Conservation (phyloP, 257 asterid genomes). For the Solanum pinnatisectum region DNA sequence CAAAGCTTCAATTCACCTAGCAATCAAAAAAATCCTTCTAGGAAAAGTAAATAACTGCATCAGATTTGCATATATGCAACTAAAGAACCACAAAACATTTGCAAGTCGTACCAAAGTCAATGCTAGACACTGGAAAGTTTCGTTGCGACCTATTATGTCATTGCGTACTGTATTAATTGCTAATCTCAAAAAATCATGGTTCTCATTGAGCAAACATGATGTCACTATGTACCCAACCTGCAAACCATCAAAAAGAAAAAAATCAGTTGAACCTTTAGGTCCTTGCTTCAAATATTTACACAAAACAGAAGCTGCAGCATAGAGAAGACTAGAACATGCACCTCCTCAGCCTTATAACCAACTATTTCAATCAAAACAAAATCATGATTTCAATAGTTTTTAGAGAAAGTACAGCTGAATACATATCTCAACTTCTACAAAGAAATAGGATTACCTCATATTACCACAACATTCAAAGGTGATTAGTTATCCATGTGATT, state of each 20-base stretch:
- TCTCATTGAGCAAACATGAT: conserved; percentile 90
- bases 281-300: neutral
- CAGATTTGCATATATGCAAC: neutral
- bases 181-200: conserved; percentile 91
- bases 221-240: conserved; percentile 99
- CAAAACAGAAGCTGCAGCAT: neutral
- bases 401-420: neutral
- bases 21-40: neutral
- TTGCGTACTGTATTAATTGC: conserved; percentile 97
- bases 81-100: neutral
- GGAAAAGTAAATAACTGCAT: neutral
- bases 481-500: neutral
- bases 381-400: neutral
- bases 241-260: conserved; percentile 10
- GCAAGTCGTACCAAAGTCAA: conserved; percentile 68
- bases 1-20: neutral
- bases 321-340: neutral
- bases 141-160: conserved; percentile 97
- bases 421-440: neutral
- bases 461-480: neutral
- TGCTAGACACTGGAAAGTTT: conserved; percentile 98
- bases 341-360: neutral
- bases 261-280: conserved; percentile 1
- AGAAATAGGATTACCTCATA: neutral
- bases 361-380: neutral